Conservation (phyloP, 169 alveolate species). For the Eimeria brunetti region DNA sequence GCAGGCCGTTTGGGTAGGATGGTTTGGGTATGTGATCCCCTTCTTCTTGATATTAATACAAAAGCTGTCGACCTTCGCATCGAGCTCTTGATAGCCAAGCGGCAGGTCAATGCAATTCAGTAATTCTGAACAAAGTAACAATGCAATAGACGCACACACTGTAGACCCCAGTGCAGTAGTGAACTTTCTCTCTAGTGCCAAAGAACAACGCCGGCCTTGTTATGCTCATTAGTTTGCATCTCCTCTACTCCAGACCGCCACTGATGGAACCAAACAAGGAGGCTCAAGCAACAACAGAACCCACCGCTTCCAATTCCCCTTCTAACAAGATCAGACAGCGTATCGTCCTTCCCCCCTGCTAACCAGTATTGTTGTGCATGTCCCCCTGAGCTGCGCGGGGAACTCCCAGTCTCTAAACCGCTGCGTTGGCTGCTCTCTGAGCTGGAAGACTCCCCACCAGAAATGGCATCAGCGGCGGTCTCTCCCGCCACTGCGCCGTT, state of each 20-base stretch:
- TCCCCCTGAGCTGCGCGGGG: background rate
- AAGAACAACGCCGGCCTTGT: too few species aligned
- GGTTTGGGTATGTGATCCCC: conserved; percentile 5
- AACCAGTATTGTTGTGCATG: background rate
- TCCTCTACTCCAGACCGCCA: background rate
- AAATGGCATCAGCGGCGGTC: background rate
- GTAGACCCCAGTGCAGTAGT: background rate
- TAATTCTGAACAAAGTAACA: conserved; percentile 7
- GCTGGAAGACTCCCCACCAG: background rate
- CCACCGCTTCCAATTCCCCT: conserved; percentile 37
- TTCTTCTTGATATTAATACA: background rate
- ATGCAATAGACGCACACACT: background rate
- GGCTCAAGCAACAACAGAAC: background rate
- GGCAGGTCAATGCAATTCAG: conserved; percentile 54
- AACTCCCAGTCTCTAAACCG: background rate
- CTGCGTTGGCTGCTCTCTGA: background rate
- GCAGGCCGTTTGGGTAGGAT: conserved; percentile 53
- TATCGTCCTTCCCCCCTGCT: background rate
- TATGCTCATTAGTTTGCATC: background rate
- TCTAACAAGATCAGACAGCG: conserved; percentile 10
- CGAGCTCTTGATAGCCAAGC: conserved; percentile 51
- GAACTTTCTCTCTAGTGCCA: background rate
- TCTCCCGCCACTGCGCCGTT: background rate
- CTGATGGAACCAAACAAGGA: background rate
- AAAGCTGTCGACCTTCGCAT: background rate